Evolutionary conservation across 164 flowering plant genomes (phyloP).

Genomic region (Kingdonia uniflora): DNA sequence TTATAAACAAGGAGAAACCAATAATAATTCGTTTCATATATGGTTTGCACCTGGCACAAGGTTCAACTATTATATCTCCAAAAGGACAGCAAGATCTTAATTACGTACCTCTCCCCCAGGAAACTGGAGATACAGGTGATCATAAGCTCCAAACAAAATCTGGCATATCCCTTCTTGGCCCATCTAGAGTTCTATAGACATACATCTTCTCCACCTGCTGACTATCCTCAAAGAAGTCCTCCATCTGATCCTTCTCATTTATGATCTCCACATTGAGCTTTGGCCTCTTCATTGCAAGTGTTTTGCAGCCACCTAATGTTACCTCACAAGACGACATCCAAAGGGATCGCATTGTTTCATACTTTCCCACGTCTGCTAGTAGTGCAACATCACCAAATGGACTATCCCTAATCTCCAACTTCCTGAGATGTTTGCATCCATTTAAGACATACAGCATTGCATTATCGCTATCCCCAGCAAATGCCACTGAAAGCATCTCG

Average conservation of each 20-base stretch:
- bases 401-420: conserved; percentile 80
- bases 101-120: too few species aligned
- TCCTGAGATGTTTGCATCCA: conserved; percentile 79
- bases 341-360: conserved; percentile 99
- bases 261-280: conserved; percentile 81
- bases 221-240: conserved; percentile 23
- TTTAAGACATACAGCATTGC: conserved; percentile 77
- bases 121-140: background rate
- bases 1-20: too few species aligned
- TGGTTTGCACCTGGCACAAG: too few species aligned
- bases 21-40: too few species aligned
- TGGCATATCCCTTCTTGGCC: conserved; percentile 66
- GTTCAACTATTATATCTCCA: too few species aligned
- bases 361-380: conserved; percentile 67
- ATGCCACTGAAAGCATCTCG: conserved; percentile 88
- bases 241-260: conserved; percentile 39
- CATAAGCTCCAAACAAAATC: conserved; percentile 64
- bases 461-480: conserved; percentile 79
- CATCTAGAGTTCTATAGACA: conserved; percentile 64
- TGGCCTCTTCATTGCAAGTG: conserved; percentile 62
- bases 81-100: too few species aligned
- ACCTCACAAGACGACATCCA: conserved; percentile 96
- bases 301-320: conserved; percentile 71
- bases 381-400: conserved; percentile 81
- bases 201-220: conserved; percentile 74